Percentiles rank a stretch among this genome's conserved stretches.
Conservation (phyloP, 2,329 filamentous ascomycete species). For the Sordariomycetes sp. region DNA sequence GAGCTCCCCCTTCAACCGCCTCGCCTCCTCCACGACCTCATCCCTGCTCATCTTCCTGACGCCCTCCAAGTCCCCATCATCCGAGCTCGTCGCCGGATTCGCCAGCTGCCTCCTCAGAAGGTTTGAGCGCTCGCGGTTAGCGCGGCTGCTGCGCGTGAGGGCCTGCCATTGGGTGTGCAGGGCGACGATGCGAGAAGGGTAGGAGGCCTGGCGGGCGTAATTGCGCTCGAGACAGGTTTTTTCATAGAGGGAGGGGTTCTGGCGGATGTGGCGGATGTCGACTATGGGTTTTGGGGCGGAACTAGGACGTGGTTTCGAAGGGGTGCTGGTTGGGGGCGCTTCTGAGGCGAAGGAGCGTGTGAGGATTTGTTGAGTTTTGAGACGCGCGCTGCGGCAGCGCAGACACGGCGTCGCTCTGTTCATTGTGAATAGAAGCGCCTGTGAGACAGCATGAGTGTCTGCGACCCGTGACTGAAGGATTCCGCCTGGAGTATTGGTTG, state of each 20-base stretch:
- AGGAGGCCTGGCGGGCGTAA: constrained; percentile 50
- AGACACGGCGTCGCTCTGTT: constrained; percentile 2
- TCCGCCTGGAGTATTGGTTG: too few relatives aligned
- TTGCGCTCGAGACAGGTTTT: constrained; percentile 81
- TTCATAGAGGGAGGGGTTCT: constrained; percentile 71
- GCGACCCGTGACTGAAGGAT: too few relatives aligned
- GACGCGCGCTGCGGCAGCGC: constrained; percentile 4
- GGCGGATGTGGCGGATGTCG: constrained; percentile 83
- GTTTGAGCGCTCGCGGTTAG: constrained; percentile 59
- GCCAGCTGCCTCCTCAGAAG: constrained; percentile 45
- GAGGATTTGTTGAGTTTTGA: background rate
- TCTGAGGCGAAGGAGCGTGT: constrained; percentile 3
- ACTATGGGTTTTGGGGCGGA: constrained; percentile 71
- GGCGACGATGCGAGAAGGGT: constrained; percentile 45
- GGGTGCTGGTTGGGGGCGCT: constrained; percentile 16
- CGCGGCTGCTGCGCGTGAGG: constrained; percentile 51
- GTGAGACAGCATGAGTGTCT: too few relatives aligned
- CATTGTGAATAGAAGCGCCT: too few relatives aligned
- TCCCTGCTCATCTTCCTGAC: constrained; percentile 31
- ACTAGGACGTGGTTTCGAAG: too few relatives aligned
- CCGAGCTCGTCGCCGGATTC: constrained; percentile 37
- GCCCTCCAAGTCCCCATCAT: constrained; percentile 28
- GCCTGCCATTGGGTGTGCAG: constrained; percentile 49
- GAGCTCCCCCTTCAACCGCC: constrained; percentile 54
- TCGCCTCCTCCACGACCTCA: constrained; percentile 53